Evolutionary conservation across 148 eudicot species (phyloP), one percentile per base, ranked within the genome.

Genomic region (Arbutus unedo): DNA sequence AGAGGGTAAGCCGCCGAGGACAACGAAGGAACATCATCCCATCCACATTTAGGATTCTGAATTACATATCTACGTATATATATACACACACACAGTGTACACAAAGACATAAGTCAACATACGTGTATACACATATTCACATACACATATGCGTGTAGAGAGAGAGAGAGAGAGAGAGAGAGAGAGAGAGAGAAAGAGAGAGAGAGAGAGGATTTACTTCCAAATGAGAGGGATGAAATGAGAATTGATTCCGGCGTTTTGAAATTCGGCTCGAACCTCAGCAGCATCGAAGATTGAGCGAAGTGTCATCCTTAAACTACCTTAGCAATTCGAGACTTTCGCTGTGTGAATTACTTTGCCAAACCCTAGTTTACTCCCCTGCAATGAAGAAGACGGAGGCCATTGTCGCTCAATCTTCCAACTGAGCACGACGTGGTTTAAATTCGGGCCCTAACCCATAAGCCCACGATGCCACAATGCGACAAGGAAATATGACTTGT

Each of bases 21-120:
- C 81, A 96, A 83, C 4, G 97, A 96, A 0, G 93, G 91, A 79
- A 96, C 89, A 18, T 94, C 90, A 7, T 90, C 88, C 99, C 99
- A 96, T 48, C 88, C 91, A 53, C 92, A 91, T 62, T 90, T 71
- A 47, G 97, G 98, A 82, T 94, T 93, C 78, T 91, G 91, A 62
- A 94, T 25, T 41, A 93, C 93, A 86, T 89, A 84, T 88, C 96
- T 92, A 81, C 71, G 11, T 2, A 25, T 2, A 31, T 31, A 31
- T 1, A 31, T 60, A 83, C 8, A 41, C 47, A 25, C 23, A 48
- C 18, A 43, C 45, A 21, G 31, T 18, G 25, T 66, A 31, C 76
- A 47, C 7, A 74, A 14, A 79, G 49, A 76, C 0, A 23, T 3
- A 76, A 7, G 51, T 43, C 74, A 7, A 43, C 66, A 71, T 70